Conservation (phyloP, 2,329 filamentous ascomycete genomes). For the Penicillium sp. region DNA sequence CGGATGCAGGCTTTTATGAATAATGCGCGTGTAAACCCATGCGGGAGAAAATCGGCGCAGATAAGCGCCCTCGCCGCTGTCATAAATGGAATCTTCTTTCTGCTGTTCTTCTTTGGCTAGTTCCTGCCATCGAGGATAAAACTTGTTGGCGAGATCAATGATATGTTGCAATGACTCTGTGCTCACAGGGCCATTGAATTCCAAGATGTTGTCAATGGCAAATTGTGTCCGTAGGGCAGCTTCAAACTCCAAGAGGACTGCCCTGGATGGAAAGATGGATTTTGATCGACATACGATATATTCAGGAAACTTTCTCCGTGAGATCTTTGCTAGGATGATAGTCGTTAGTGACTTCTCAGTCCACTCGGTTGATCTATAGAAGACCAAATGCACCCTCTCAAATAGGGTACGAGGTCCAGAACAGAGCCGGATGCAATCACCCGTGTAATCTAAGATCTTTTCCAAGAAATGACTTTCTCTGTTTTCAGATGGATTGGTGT, state of each 20-base stretch:
- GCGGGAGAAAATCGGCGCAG: slow-evolving; percentile 85
- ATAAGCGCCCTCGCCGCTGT: slow-evolving; percentile 83
- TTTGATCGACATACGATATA: slow-evolving; percentile 88
- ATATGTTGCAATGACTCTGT: slow-evolving; percentile 67
- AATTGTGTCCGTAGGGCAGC: slow-evolving; percentile 79
- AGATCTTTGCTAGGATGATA: slow-evolving; percentile 89
- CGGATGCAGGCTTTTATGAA: slow-evolving; percentile 81
- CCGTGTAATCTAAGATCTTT: slow-evolving; percentile 75
- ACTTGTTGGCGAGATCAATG: slow-evolving; percentile 68
- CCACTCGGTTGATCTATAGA: slow-evolving; percentile 95
- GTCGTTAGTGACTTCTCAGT: slow-evolving; percentile 95
- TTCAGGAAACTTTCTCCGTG: slow-evolving; percentile 79
- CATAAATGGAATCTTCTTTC: slow-evolving; percentile 76
- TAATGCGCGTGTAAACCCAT: slow-evolving; percentile 89
- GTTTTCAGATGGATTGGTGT: slow-evolving; percentile 53
- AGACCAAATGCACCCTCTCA: slow-evolving; percentile 90
- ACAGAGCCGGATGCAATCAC: slow-evolving; percentile 81
- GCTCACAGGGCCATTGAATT: slow-evolving; percentile 71
- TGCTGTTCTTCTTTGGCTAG: slow-evolving; percentile 71
- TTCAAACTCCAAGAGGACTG: slow-evolving; percentile 82
- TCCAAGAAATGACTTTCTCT: slow-evolving; percentile 71
- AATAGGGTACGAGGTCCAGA: slow-evolving; percentile 74
- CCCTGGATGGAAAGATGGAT: slow-evolving; percentile 80
- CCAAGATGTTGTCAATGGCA: slow-evolving; percentile 76
- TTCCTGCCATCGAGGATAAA: slow-evolving; percentile 78